Percentiles rank a stretch among this genome's conserved stretches.
phyloP scores from a whole-genome alignment of 495 filamentous ascomycete species.

The Penicillium alfredii region DNA sequence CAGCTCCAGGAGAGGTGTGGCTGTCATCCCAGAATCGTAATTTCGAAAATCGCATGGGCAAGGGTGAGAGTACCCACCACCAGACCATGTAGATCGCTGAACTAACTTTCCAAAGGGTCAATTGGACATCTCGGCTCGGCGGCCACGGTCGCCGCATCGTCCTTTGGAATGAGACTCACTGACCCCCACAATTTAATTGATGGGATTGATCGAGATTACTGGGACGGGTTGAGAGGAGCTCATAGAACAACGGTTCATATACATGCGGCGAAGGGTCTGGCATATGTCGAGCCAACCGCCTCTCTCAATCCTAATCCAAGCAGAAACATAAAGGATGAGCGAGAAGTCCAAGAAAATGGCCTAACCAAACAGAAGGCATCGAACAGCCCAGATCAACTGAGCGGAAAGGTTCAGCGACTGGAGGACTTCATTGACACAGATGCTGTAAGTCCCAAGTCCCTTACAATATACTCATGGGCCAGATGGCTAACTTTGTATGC shows the following conservation, averaged over 20 bases:
- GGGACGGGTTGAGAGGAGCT: slow-evolving; percentile 10
- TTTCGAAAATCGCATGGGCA: slow-evolving; percentile 45
- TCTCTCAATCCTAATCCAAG: too few species aligned
- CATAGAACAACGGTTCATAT: too few species aligned
- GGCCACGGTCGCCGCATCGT: slow-evolving; percentile 37
- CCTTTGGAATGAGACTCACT: slow-evolving; percentile 32
- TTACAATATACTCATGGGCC: neutral
- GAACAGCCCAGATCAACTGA: too few species aligned
- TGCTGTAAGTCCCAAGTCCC: slow-evolving; percentile 11
- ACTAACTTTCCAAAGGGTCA: slow-evolving; percentile 22
- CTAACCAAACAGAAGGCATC: too few species aligned
- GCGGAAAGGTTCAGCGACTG: slow-evolving; percentile 28
- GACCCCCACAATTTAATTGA: slow-evolving; percentile 27
- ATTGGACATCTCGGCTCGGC: slow-evolving; percentile 38
- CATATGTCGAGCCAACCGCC: too few species aligned
- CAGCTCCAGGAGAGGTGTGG: slow-evolving; percentile 39
- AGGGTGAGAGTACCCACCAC: slow-evolving; percentile 21
- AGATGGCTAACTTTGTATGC: neutral
- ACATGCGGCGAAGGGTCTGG: too few species aligned
- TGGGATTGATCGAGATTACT: slow-evolving; percentile 20
- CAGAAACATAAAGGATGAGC: too few species aligned
- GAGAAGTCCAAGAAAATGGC: too few species aligned
- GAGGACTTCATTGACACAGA: slow-evolving; percentile 43
- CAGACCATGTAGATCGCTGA: neutral
- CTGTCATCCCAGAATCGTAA: slow-evolving; percentile 43